Evolutionary conservation across 2,329 filamentous ascomycete genomes (phyloP).

Genomic region (Phialocephala subalpina): DNA sequence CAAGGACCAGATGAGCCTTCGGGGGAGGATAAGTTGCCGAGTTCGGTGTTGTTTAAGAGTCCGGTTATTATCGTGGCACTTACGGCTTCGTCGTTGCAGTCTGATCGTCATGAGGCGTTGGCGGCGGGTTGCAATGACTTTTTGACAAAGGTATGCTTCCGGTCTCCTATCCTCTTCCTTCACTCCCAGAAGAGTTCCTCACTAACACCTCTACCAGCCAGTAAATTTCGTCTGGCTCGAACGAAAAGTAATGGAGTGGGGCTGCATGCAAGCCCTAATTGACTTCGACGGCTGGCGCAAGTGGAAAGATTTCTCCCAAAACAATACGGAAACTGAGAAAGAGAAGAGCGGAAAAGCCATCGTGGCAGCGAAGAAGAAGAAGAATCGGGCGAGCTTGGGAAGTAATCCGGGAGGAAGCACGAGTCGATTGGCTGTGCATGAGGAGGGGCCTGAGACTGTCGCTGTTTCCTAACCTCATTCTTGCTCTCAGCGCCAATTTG

Average conservation of each 20-base stretch:
- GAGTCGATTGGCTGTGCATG: slow-evolving; percentile 23
- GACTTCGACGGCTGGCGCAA: slow-evolving; percentile 98
- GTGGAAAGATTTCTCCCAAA: slow-evolving; percentile 82
- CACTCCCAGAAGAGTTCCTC: not conserved
- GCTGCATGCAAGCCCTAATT: slow-evolving; percentile 98
- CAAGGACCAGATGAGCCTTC: slow-evolving; percentile 55
- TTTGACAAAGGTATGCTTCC: slow-evolving; percentile 81
- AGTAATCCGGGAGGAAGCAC: slow-evolving; percentile 24
- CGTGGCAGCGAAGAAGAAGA: slow-evolving; percentile 33
- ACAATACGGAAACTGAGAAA: slow-evolving; percentile 39
- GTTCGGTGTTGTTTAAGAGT: slow-evolving; percentile 83
- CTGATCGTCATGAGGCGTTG: slow-evolving; percentile 92
- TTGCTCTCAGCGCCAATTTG: not conserved
- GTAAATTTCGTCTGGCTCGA: slow-evolving; percentile 98
- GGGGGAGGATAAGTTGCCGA: slow-evolving; percentile 74
- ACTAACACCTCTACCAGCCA: slow-evolving; percentile 63
- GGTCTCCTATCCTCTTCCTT: not conserved
- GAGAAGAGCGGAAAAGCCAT: slow-evolving; percentile 22
- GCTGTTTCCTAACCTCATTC: not conserved
- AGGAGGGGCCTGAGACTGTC: slow-evolving; percentile 16
- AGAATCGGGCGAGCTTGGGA: slow-evolving; percentile 32
- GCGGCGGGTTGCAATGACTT: slow-evolving; percentile 98
- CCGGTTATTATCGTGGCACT: slow-evolving; percentile 98
- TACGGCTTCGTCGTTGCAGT: slow-evolving; percentile 93
- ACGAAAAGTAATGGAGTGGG: slow-evolving; percentile 98